Evolutionary conservation across 108 stramenopile genomes (phyloP).

Genomic region (Fragilaria crotonensis): DNA sequence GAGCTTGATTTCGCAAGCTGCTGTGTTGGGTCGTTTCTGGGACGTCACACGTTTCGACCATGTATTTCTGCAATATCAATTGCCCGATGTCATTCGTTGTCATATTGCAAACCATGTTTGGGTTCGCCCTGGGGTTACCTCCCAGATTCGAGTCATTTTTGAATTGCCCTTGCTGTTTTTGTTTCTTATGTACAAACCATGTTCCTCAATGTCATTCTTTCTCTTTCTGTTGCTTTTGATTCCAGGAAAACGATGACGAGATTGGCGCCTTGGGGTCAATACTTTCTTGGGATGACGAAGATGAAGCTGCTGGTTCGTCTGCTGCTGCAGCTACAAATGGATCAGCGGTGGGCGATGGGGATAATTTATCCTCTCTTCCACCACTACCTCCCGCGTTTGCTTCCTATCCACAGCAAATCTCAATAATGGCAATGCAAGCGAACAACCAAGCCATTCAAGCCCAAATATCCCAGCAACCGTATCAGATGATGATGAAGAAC

Average conservation of each 20-base stretch:
- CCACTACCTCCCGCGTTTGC: background rate
- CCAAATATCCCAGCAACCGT: background rate
- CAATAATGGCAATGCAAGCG: background rate
- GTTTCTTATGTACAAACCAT: no score
- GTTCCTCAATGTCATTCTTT: no score
- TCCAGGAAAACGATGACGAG: slow-evolving; percentile 39
- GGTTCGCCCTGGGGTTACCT: no score
- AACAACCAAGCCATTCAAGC: background rate
- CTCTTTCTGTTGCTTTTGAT: background rate
- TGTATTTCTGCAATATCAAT: no score
- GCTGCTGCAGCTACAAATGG: background rate
- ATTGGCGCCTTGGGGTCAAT: slow-evolving; percentile 51
- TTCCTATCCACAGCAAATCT: background rate
- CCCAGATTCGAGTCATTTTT: no score
- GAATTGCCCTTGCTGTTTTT: no score
- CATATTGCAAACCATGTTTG: no score
- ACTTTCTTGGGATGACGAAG: slow-evolving; percentile 58
- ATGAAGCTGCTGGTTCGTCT: slow-evolving; percentile 21
- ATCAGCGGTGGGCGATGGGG: background rate
- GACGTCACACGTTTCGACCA: no score
- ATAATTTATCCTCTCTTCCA: background rate
- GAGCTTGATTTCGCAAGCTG: no score
- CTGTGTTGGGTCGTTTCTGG: no score
- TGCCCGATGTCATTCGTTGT: no score
- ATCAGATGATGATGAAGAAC: background rate